Evolutionary conservation across 2,329 filamentous ascomycete species (phyloP), one percentile per base, ranked within the genome.

Genomic region (Neoscytalidium dimidiatum): DNA sequence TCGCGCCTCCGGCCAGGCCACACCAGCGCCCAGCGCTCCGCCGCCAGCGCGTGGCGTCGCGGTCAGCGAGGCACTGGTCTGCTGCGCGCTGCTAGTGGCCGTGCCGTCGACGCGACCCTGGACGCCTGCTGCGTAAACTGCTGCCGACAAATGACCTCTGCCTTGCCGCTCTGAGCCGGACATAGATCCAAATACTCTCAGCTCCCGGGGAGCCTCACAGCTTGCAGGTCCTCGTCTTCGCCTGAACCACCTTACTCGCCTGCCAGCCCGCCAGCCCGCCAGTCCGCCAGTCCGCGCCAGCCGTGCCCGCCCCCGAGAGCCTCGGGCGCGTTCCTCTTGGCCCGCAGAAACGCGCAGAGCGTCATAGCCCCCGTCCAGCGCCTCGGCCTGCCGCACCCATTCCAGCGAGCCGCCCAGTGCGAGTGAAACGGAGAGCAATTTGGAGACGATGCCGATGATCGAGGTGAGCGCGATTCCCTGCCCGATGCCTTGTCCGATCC

Each of bases 371-470:
- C 33, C 28, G 13, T 19, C 53, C 33, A 53, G 33, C 52, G 51
- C 31, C 31, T 19, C 35, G 38, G 51, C 21, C 51, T 23, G 48
- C 31, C 23, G 23, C 53, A 14, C 38, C 23, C 56, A 60, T 60
- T 60, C 56, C 56, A 33, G 41, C 26, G 38, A 60, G 56, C 56
- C 28, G 53, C 19, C 14, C n/a, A 3, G 53, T 58, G 53, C 14
- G 28, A 3, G 53, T 58, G 53, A 58, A 58, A 58, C 52, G 52
- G 35, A 35, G 21, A 28, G 53, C 35, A 57, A 57, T 44, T 19
- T 57, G 53, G 49, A 41, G 14, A 64, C 19, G 38, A 64, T 64
- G 63, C 63, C 63, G 52, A 64, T 64, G 63, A 64, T 64, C 52
- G 63, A 64, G 63, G 63, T 64, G 63, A 64, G 63, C 31, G 29